phyloP scores from a whole-genome alignment of 768 basidiomycete genomes.

The Psilocybe subaeruginosa region DNA sequence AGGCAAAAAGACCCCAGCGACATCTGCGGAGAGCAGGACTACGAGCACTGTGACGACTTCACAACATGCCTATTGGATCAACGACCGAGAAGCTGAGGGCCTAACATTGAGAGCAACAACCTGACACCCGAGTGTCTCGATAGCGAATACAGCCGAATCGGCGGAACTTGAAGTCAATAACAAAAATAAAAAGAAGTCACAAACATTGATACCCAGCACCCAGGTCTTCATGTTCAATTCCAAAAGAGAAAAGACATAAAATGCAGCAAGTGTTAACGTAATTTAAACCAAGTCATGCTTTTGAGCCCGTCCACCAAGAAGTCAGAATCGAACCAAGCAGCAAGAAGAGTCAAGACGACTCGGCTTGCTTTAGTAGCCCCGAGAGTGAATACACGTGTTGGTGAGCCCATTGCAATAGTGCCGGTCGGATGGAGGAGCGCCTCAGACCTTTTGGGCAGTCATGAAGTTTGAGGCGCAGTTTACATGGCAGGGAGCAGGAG shows the following conservation, averaged over 20 bases:
- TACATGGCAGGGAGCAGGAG: no score
- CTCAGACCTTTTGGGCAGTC: no score
- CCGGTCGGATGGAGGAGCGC: no score
- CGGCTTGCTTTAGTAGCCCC: not conserved
- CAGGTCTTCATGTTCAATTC: not conserved
- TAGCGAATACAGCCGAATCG: slow-evolving; percentile 1
- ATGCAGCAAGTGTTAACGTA: not conserved
- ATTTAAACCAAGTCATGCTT: not conserved
- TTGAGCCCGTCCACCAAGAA: not conserved
- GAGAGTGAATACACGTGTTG: not conserved
- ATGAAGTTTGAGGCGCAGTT: no score
- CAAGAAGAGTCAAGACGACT: not conserved
- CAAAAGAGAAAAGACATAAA: not conserved
- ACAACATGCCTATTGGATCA: not conserved
- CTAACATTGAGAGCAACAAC: not conserved
- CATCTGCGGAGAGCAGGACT: not conserved
- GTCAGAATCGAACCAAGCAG: not conserved
- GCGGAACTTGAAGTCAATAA: not conserved
- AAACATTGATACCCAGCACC: not conserved
- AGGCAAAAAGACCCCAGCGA: not conserved
- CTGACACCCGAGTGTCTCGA: not conserved
- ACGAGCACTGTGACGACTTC: not conserved
- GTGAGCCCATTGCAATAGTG: no score
- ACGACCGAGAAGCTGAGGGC: not conserved
- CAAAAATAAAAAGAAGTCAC: not conserved